Evolutionary conservation across 148 eudicot species (phyloP), one percentile per base, ranked within the genome.

Genomic region (Spergularia bocconei): DNA sequence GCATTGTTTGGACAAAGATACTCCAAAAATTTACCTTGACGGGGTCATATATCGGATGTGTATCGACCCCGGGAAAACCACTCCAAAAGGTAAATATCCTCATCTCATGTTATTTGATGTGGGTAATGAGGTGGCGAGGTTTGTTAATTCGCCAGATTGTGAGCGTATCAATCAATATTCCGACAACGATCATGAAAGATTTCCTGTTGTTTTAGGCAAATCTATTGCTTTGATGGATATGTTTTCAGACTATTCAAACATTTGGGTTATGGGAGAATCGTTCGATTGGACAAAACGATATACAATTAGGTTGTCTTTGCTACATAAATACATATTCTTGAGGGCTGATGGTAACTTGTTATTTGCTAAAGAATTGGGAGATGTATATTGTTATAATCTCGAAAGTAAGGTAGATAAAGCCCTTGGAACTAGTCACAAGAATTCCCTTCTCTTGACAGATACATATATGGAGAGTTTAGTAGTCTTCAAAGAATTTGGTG

Each of bases 1-100:
- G 21, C 17, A 63, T 39, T 51, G 10, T 2, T 77, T 69, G 75
- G 12, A 33, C 15, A 76, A 59, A 69, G 39, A 12, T 29, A 7
- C 17, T 14, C 69, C 69, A 20, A 77, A 70, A 51, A 62, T 13
- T 70, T 77, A 33, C 39, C 50, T 77, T 0, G 17, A 77, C 12
- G 79, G 75, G 25, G 20, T 62, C 13, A 62, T 65, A 36, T 62
- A 70, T 20, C 70, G 79, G 79, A 17, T 61, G 8, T 74, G 69
- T 6, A 21, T 10, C 7, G 79, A 70, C 53, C 61, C 36, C 7
- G 2, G 33, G 14, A 62, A 36, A 10, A 17, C 13, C 0, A 7
- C 17, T 14, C 69, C 69, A 48, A 69, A 50, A 19, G 79, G 79
- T 70, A 77, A 52, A 23, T 29, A 48, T 44, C 21, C 75, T 20